Evolutionary conservation across 768 basidiomycete genomes (phyloP), one percentile per base, ranked within the genome.

Genomic region (Ephemerocybe angulata): DNA sequence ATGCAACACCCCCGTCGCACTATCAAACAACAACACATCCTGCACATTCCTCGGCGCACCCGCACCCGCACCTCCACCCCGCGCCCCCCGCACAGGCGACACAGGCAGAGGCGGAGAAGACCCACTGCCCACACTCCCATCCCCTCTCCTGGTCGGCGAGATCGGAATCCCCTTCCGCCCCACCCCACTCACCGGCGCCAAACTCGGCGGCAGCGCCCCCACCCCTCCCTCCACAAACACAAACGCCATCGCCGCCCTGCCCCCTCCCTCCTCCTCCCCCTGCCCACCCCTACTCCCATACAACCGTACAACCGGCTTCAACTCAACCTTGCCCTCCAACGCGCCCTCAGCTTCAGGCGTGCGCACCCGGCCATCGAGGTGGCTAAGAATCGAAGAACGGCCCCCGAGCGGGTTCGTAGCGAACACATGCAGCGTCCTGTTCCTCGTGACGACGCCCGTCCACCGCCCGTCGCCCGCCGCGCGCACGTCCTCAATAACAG

Each of bases 371-470:
- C 80, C 82, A 33, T 79, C 76, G 52, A 85, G 60, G 69, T 88
- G 85, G 47, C 87, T 85, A 30, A 67, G 66, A 29, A 80, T 69
- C 69, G 90, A 85, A 1, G 86, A 73, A 30, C 73, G 74, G 3
- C 91, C 87, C 1, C 89, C 91, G 55, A 85, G 85, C 3, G 89
- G 89, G 65, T 91, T 88, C 7, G 85, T 73, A 7, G 86, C 81
- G 63, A 90, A 93, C 0, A 92, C 70, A 69, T 93, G 89, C 21
- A 85, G 69, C 0, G 83, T 87, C 54, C 83, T 67, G 60, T 84
- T 84, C 63, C 73, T 63, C 35, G 86, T 90, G n/a, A 77, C 81
- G 31, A 90, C 67, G 2, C 82, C 89, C 17, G 84, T 67, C 87
- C 87, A 92, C 31, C 85, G 68, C 13, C 84, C 85, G 61, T 86